phyloP scores from a whole-genome alignment of 805 yeast species.

The Starmera dryadoides region DNA sequence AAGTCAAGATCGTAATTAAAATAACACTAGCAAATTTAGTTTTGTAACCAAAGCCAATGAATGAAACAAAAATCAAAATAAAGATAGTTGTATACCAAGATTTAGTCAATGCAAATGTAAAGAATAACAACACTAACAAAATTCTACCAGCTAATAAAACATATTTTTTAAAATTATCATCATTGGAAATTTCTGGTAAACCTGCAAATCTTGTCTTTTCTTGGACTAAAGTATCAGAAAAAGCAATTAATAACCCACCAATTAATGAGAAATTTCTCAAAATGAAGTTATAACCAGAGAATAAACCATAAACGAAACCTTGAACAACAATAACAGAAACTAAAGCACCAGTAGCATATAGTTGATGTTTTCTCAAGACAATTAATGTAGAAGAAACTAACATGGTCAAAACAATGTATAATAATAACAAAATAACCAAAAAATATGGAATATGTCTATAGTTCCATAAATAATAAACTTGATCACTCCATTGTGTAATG shows the following conservation, averaged over 20 bases:
- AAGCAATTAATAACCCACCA: slow-evolving; percentile 85
- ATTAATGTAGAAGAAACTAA: slow-evolving; percentile 62
- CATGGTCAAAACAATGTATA: slow-evolving; percentile 64
- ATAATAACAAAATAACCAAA: slow-evolving; percentile 67
- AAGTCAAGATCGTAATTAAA: slow-evolving; percentile 57
- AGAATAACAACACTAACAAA: slow-evolving; percentile 73
- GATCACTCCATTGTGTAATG: slow-evolving; percentile 83
- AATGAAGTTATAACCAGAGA: slow-evolving; percentile 74
- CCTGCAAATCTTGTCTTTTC: slow-evolving; percentile 48
- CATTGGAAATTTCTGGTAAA: slow-evolving; percentile 49
- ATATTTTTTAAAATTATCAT: slow-evolving; percentile 65
- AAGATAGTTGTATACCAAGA: slow-evolving; percentile 62
- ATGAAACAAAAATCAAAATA: slow-evolving; percentile 63
- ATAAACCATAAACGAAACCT: slow-evolving; percentile 82
- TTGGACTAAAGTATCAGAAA: slow-evolving; percentile 80
- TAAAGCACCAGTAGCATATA: slow-evolving; percentile 63
- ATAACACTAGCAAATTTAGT: slow-evolving; percentile 80
- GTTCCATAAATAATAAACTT: slow-evolving; percentile 73
- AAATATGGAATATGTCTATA: slow-evolving; percentile 74
- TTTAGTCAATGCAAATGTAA: slow-evolving; percentile 75
- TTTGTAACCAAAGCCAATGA: slow-evolving; percentile 87
- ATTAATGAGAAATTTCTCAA: slow-evolving; percentile 83
- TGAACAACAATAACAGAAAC: slow-evolving; percentile 69
- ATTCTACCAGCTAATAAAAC: slow-evolving; percentile 83
- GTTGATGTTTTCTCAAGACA: slow-evolving; percentile 59